Percentiles rank a stretch among this genome's conserved stretches.
phyloP scores from a whole-genome alignment of 2,329 filamentous ascomycete genomes.

The Fusarium globosum region DNA sequence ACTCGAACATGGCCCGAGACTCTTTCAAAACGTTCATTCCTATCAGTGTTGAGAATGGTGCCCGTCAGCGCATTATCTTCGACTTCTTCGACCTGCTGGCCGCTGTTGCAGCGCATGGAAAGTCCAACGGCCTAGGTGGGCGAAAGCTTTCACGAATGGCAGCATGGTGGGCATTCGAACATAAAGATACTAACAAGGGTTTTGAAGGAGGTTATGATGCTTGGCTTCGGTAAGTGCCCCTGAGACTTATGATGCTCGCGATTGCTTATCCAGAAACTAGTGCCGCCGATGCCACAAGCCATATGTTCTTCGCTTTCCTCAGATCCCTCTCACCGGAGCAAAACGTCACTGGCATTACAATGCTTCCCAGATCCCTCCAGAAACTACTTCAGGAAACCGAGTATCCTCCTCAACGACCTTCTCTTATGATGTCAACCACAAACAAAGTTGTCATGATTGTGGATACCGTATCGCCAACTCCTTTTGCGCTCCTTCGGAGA shows the following conservation, averaged over 20 bases:
- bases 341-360: conserved; percentile 80
- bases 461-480: conserved; percentile 91
- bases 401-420: conserved; percentile 86
- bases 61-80: conserved; percentile 88
- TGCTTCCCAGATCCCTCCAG: conserved; percentile 89
- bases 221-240: conserved; percentile 76
- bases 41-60: conserved; percentile 87
- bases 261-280: conserved; percentile 56
- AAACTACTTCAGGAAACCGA: conserved; percentile 91
- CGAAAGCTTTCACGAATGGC: conserved; percentile 95
- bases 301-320: conserved; percentile 97
- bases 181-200: conserved; percentile 84
- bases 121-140: conserved; percentile 91
- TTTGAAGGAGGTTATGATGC: conserved; percentile 94
- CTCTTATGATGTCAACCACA: conserved; percentile 81
- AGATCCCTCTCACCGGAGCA: conserved; percentile 88
- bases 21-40: conserved; percentile 98
- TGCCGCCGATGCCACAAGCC: conserved; percentile 93
- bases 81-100: conserved; percentile 96
- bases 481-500: conserved; percentile 88
- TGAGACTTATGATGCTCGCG: conserved; percentile 5
- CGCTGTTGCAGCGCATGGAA: conserved; percentile 91
- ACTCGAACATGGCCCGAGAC: conserved; percentile 90
- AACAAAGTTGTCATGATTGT: conserved; percentile 97
- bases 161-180: conserved; percentile 98